These are phyloP conservation scores for Crithidia fasciculata DNA, from an alignment of 208 protist species.

Conservation along the genomic window DNA sequence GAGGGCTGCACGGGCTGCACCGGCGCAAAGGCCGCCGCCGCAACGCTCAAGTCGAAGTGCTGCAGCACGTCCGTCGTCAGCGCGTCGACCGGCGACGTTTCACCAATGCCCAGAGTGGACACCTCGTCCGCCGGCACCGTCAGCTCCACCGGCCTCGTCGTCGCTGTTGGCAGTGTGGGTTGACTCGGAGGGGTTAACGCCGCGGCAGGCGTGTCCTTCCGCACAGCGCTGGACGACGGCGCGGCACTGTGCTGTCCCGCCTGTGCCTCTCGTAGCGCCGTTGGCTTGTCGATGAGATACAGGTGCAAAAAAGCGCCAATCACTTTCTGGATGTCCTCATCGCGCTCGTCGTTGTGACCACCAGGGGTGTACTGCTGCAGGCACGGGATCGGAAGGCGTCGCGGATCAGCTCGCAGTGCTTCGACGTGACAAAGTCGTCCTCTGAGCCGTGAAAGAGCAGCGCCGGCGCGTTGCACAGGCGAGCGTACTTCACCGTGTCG, in stretches of 20 bases:
- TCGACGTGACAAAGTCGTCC: constrained; percentile 91
- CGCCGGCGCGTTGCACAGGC: constrained; percentile 78
- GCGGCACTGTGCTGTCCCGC: not conserved
- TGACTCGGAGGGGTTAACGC: too few relatives aligned
- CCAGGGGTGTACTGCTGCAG: constrained; percentile 82
- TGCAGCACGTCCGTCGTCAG: too few relatives aligned
- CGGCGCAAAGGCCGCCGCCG: not conserved
- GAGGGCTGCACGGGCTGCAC: not conserved
- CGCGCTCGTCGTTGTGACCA: constrained; percentile 94
- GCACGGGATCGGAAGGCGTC: constrained; percentile 65
- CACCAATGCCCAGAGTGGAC: constrained; percentile 5
- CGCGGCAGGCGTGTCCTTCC: not conserved
- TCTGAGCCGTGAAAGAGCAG: constrained; percentile 92
- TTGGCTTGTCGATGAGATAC: constrained; percentile 79
- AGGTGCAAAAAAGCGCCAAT: constrained; percentile 86
- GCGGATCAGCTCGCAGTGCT: constrained; percentile 79
- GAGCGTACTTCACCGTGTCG: constrained; percentile 85
- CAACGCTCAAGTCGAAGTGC: too few relatives aligned
- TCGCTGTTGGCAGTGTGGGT: not conserved
- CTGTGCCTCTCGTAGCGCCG: constrained; percentile 18
- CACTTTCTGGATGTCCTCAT: constrained; percentile 66
- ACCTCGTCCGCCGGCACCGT: not conserved
- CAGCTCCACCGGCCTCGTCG: too few relatives aligned
- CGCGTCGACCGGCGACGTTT: not conserved
- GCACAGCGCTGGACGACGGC: not conserved